Conservation (phyloP, 2,329 filamentous ascomycete genomes). For the Aspergillus melleus region DNA sequence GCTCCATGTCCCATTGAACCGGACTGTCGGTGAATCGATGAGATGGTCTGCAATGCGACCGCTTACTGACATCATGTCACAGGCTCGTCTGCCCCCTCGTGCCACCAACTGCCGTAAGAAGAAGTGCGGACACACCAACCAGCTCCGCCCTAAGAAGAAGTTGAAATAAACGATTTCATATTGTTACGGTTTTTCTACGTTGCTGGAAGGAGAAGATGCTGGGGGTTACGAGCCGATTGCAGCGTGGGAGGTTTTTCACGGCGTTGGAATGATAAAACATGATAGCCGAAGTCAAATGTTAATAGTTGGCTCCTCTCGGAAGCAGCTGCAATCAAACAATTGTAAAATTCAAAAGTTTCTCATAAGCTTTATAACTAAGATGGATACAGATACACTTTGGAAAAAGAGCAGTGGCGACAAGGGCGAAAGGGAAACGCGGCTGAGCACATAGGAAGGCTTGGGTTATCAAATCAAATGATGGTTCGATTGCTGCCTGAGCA, state of each 20-base stretch:
- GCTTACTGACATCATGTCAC: neutral
- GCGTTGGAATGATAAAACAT: slow-evolving; percentile 43
- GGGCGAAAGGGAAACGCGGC: slow-evolving; percentile 1
- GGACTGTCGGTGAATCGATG: neutral
- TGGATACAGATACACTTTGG: slow-evolving; percentile 17
- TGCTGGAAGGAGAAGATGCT: slow-evolving; percentile 33
- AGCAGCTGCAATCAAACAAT: slow-evolving; percentile 38
- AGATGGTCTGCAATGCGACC: neutral
- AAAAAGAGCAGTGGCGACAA: slow-evolving; percentile 10
- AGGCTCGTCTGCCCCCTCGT: slow-evolving; percentile 87
- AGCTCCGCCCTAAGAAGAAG: slow-evolving; percentile 99
- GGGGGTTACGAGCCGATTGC: slow-evolving; percentile 35
- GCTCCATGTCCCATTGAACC: neutral
- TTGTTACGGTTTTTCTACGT: slow-evolving; percentile 50
- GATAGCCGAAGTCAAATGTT: slow-evolving; percentile 38
- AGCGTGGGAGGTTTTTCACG: slow-evolving; percentile 37
- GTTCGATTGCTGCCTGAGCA: slow-evolving; percentile 16
- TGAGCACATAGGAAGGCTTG: neutral
- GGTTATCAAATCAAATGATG: neutral
- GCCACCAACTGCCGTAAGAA: slow-evolving; percentile 99
- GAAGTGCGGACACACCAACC: slow-evolving; percentile 99
- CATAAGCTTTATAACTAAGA: slow-evolving; percentile 8
- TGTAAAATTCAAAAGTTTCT: slow-evolving; percentile 35
- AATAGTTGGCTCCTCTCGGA: slow-evolving; percentile 37
- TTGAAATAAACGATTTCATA: slow-evolving; percentile 67